Evolutionary conservation across 441 rosid genomes (phyloP), one percentile per base, ranked within the genome.

Genomic region (Populus hybrid): DNA sequence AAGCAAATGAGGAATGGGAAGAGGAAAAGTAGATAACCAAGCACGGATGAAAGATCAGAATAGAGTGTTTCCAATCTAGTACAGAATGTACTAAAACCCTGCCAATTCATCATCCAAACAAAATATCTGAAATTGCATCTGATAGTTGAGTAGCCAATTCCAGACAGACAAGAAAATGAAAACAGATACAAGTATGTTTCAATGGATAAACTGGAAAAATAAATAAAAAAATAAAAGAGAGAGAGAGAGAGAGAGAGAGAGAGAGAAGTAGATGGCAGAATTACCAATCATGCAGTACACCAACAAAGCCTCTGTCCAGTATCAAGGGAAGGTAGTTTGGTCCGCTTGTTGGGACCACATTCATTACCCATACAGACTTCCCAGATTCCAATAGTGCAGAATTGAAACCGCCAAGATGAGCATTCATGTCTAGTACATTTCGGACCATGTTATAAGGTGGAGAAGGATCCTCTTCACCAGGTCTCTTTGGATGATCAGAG

Each of bases 381-480:
- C 92, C 90, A n/a, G 88, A 84, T 86, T 91, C 95, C 80, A 95
- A 77, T 67, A 97, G 80, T 20, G 98, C 97, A 77, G 97, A 81
- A 81, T 92, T 97, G 72, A 97, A 87, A 61, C 99, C 97, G 73
- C 99, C 99, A 75, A 87, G 90, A 79, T 80, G 95, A 78, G 99
- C 91, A 85, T 97, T 97, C 99, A 95, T 97, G 82, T 97, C 99
- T 34, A 97, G 86, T 67, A 97, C 97, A 81, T 97, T 97, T 81
- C 99, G 87, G 59, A 97, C 87, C 98, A 93, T 97, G 90, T 95
- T 97, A 83, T 89, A 97, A 36, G 99, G 99, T 24, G 99, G 98
- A 5, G 92, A 87, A 69, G 99, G 98, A 82, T 97, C 99, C 86
- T 97, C 98, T 54, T 92, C 95, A 11, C 98, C 99, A 1, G 30